phyloP scores from a whole-genome alignment of 805 yeast species.

The Metschnikowia corniflorae region DNA sequence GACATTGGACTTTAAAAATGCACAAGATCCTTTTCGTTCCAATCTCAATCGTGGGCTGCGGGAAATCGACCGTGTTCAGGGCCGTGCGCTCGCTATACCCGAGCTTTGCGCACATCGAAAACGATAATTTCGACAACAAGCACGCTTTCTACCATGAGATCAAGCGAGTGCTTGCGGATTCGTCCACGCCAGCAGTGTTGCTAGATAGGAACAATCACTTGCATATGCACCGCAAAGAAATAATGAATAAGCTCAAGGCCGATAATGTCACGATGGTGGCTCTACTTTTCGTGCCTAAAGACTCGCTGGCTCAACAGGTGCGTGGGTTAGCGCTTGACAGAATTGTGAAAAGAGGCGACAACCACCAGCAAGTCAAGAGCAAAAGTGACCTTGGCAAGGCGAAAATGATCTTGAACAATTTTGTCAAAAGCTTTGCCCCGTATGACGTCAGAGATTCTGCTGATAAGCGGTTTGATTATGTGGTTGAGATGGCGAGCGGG shows the following conservation, averaged over 20 bases:
- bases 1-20: not conserved
- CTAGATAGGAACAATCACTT: constrained; percentile 84
- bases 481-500: constrained; percentile 54
- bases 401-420: constrained; percentile 66
- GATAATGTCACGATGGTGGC: constrained; percentile 56
- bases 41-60: constrained; percentile 90
- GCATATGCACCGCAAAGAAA: constrained; percentile 61
- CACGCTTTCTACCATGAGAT: constrained; percentile 47
- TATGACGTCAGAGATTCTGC: constrained; percentile 48
- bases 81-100: constrained; percentile 54
- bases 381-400: constrained; percentile 48
- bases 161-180: constrained; percentile 28
- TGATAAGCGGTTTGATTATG: constrained; percentile 62
- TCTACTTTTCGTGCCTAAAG: constrained; percentile 54
- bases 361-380: constrained; percentile 78
- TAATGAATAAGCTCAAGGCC: constrained; percentile 49
- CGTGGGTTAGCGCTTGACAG: constrained; percentile 56
- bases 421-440: constrained; percentile 65
- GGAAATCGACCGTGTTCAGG: constrained; percentile 79
- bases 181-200: constrained; percentile 47
- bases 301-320: constrained; percentile 28
- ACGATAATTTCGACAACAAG: constrained; percentile 62
- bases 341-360: constrained; percentile 71
- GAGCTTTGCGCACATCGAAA: constrained; percentile 71
- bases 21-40: constrained; percentile 67